A percentile compares a stretch with the other conserved stretches of the same genome.
phyloP scores from a whole-genome alignment of 2,329 filamentous ascomycete genomes.

The Exophiala xenobiotica region DNA sequence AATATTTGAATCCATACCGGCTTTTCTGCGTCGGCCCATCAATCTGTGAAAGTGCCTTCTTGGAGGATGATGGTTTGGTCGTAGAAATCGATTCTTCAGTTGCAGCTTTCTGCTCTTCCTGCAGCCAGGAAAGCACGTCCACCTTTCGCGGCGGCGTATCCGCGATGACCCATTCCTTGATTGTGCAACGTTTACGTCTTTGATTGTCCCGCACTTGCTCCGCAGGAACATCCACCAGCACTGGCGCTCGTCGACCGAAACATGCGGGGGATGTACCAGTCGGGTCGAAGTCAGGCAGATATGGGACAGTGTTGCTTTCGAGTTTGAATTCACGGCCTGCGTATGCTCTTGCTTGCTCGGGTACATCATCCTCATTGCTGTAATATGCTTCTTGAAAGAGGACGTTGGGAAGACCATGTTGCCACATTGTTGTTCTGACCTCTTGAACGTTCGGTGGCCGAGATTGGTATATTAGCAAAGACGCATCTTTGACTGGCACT shows the following conservation, averaged over 20 bases:
- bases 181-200: constrained; percentile 58
- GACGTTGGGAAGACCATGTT: constrained; percentile 61
- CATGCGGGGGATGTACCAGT: constrained; percentile 57
- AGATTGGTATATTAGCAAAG: constrained; percentile 30
- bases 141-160: constrained; percentile 65
- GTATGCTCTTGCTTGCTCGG: constrained; percentile 74
- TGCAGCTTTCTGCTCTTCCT: constrained; percentile 34
- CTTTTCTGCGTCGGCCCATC: constrained; percentile 83
- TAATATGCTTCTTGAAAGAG: constrained; percentile 87
- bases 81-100: constrained; percentile 9
- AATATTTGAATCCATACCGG: constrained; percentile 80
- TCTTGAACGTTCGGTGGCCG: constrained; percentile 30
- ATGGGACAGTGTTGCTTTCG: constrained; percentile 72
- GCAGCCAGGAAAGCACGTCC: constrained; percentile 71
- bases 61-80: constrained; percentile 4
- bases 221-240: constrained; percentile 51
- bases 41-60: constrained; percentile 68
- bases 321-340: constrained; percentile 82
- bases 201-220: constrained; percentile 53
- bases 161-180: constrained; percentile 75
- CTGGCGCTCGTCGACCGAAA: constrained; percentile 53
- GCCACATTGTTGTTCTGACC: constrained; percentile 56
- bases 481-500: neutral
- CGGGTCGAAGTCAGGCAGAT: constrained; percentile 74
- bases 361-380: constrained; percentile 78